These are phyloP conservation scores for Lecanosticta acicola DNA, from an alignment of 2,329 filamentous ascomycete genomes.

Conservation along the genomic window DNA sequence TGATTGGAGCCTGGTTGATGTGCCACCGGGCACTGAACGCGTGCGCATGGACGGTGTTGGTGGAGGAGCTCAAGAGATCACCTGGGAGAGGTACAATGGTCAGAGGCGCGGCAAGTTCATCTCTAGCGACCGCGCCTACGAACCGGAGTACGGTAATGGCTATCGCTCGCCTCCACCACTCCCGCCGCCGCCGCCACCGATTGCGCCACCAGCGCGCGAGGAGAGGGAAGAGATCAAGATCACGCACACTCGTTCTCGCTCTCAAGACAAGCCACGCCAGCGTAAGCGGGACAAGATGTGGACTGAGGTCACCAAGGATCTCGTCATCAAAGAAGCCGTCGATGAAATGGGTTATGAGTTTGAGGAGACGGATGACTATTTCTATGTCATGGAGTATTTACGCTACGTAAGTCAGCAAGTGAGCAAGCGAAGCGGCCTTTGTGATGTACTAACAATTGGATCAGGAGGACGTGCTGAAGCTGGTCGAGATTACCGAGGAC, in stretches of 20 bases:
- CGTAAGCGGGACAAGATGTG: slow-evolving; percentile 57
- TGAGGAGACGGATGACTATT: slow-evolving; percentile 84
- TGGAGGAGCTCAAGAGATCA: slow-evolving; percentile 68
- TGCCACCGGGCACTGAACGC: slow-evolving; percentile 74
- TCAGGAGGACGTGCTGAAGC: slow-evolving; percentile 81
- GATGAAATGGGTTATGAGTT: slow-evolving; percentile 78
- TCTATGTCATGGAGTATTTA: slow-evolving; percentile 88
- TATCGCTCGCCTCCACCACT: slow-evolving; percentile 15
- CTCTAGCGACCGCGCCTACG: slow-evolving; percentile 55
- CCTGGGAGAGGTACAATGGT: slow-evolving; percentile 74
- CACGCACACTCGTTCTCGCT: slow-evolving; percentile 17
- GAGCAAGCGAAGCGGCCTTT: neutral
- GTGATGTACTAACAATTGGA: slow-evolving; percentile 4
- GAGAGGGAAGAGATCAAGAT: slow-evolving; percentile 46
- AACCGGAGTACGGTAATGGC: slow-evolving; percentile 39
- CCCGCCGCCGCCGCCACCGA: slow-evolving; percentile 24
- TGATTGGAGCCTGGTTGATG: slow-evolving; percentile 76
- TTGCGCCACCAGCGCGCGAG: slow-evolving; percentile 16
- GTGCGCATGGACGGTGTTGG: slow-evolving; percentile 77
- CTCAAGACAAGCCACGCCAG: slow-evolving; percentile 12
- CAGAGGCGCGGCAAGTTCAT: slow-evolving; percentile 69
- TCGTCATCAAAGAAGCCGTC: slow-evolving; percentile 82
- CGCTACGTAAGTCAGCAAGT: slow-evolving; percentile 62
- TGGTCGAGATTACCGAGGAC: slow-evolving; percentile 76
- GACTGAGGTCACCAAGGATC: slow-evolving; percentile 94